phyloP scores from a whole-genome alignment of 176 grass and related monocot genomes.

The Hordeum marinum region DNA sequence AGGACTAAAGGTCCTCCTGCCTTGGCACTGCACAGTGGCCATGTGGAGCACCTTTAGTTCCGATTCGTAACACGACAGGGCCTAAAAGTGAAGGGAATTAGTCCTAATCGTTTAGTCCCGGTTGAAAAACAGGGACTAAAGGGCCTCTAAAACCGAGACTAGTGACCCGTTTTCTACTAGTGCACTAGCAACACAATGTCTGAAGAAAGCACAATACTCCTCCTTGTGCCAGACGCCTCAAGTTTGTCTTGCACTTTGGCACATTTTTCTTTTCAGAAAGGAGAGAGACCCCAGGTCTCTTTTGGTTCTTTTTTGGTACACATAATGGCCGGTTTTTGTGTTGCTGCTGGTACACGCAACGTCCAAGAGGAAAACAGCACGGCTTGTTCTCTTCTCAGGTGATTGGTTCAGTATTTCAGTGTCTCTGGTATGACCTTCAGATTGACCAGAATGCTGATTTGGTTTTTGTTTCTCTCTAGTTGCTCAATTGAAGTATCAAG shows the following conservation, averaged over 20 bases:
- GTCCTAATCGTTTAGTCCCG: too few relatives aligned
- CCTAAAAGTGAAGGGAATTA: too few relatives aligned
- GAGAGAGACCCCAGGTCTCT: neutral
- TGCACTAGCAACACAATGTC: neutral
- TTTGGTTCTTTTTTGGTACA: neutral
- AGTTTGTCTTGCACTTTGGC: constrained; percentile 1
- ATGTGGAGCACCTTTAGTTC: too few relatives aligned
- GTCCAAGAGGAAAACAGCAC: constrained; percentile 1
- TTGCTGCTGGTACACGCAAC: neutral
- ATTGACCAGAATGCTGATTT: neutral
- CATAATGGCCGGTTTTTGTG: neutral
- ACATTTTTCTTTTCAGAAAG: neutral
- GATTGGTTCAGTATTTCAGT: neutral
- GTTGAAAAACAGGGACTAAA: too few relatives aligned
- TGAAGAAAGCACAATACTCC: neutral
- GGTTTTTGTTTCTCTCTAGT: neutral
- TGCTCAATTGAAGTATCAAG: neutral
- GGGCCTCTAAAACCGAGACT: too few relatives aligned
- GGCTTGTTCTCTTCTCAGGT: neutral
- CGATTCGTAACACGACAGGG: too few relatives aligned
- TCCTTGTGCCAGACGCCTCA: neutral
- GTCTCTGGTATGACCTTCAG: neutral
- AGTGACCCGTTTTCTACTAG: too few relatives aligned
- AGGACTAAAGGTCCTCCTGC: too few relatives aligned
- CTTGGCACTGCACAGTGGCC: too few relatives aligned